Conservation (phyloP, 176 grass and related monocot genomes). For the Miscanthus lutarioriparius region DNA sequence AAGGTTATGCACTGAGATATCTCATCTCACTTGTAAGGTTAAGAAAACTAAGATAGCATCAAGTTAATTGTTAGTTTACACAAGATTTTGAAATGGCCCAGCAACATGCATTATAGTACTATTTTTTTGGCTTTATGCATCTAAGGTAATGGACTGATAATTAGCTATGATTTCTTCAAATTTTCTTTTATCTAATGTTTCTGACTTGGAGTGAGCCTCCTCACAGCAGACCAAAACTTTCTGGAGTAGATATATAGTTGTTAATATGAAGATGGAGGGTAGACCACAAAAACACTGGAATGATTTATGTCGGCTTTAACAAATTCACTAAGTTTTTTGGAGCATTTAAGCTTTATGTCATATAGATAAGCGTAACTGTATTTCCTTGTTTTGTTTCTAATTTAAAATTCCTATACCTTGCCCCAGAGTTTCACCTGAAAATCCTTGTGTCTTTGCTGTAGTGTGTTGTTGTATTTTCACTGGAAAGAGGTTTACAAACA, state of each 20-base stretch:
- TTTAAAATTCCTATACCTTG: neutral
- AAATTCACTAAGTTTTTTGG: neutral
- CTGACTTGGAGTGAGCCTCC: neutral
- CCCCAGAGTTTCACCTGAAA: conserved; percentile 3
- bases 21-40: neutral
- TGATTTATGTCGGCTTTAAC: neutral
- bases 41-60: neutral
- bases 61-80: neutral
- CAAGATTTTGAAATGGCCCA: neutral
- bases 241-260: neutral
- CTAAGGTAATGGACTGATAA: neutral
- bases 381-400: neutral
- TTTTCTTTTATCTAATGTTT: conserved; percentile 20
- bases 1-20: neutral
- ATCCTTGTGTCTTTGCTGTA: neutral
- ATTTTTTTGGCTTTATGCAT: neutral
- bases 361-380: neutral
- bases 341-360: neutral
- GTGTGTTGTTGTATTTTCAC: neutral
- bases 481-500: neutral
- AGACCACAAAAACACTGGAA: conserved; percentile 3
- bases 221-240: neutral
- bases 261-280: neutral
- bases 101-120: neutral
- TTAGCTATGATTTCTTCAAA: neutral